Evolutionary conservation across 768 basidiomycete species (phyloP), one percentile per base, ranked within the genome.

Genomic region (Boletus insuetus): DNA sequence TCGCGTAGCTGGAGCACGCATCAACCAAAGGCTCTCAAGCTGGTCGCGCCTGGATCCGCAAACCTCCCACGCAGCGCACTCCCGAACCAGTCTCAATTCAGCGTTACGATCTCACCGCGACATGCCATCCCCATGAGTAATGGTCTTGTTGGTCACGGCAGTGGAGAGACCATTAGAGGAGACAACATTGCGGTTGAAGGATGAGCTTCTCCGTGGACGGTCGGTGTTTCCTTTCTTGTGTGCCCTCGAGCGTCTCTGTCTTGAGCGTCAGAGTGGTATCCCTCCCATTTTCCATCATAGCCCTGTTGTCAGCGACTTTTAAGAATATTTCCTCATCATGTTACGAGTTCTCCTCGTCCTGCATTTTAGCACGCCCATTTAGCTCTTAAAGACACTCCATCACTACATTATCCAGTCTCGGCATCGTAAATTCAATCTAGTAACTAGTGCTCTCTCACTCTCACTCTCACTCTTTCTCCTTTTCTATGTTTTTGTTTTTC

Each of bases 1-100:
- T 85, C 82, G 17, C 79, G 87, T 54, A 81, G 80, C 57, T 77
- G 79, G 54, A 85, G 81, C 64, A 77, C 79, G 7, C 82, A 82
- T 59, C 77, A 78, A 47, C 70, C 76, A 17, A 73, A 74, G 47
- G 63, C 69, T 39, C 69, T 74, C 49, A 79, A 79, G 61, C 66
- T 75, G 43, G 64, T 69, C 26, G 53, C 64, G 19, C 65, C 69
- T 19, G 59, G 62, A 24, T 49, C 62, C 24, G 22, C 58, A 29
- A 73, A 81, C 49, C 67, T 69, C 40, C 77, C 84, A 16, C 82
- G 79, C 45, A 86, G 82, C 61, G 83, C 84, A 26, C 73, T 78
- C 53, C 78, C 80, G 20, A 74, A 74, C 35, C 81, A 78, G 57
- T 72, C 74, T 35, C 65, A 66, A 11, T 83, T 82, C 59, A 75